Conservation (phyloP, 306 rosid genomes). For the Quercus rubra region DNA sequence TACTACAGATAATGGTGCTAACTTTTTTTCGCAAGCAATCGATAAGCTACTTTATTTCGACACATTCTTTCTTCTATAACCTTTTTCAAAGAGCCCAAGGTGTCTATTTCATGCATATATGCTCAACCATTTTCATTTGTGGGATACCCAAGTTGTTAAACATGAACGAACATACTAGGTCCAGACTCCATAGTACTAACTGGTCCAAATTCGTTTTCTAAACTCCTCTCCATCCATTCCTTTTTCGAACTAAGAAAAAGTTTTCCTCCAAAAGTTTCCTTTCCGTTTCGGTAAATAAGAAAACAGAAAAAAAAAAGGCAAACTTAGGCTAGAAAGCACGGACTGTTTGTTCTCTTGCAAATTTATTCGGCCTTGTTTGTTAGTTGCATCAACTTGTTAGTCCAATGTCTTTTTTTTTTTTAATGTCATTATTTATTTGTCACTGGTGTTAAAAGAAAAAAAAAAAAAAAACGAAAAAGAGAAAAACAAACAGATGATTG, state of each 20-base stretch:
- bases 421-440: too few relatives aligned
- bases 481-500: too few relatives aligned
- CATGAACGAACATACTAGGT: background rate
- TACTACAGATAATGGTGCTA: background rate
- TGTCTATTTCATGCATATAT: conserved; percentile 24
- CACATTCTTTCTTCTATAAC: background rate
- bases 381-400: too few relatives aligned
- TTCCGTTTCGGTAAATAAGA: background rate
- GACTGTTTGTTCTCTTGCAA: too few relatives aligned
- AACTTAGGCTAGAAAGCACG: too few relatives aligned
- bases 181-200: background rate
- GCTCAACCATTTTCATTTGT: conserved; percentile 17
- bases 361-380: too few relatives aligned
- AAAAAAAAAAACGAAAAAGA: too few relatives aligned
- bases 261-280: background rate
- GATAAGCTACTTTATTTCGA: background rate
- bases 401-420: too few relatives aligned
- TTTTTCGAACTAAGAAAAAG: background rate
- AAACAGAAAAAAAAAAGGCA: background rate
- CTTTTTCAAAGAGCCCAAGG: background rate
- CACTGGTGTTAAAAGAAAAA: too few relatives aligned
- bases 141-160: conserved; percentile 6
- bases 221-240: background rate
- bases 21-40: background rate
- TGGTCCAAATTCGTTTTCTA: background rate